These are phyloP conservation scores for Boletales sp. DNA, from an alignment of 768 basidiomycete genomes.

Conservation along the genomic window DNA sequence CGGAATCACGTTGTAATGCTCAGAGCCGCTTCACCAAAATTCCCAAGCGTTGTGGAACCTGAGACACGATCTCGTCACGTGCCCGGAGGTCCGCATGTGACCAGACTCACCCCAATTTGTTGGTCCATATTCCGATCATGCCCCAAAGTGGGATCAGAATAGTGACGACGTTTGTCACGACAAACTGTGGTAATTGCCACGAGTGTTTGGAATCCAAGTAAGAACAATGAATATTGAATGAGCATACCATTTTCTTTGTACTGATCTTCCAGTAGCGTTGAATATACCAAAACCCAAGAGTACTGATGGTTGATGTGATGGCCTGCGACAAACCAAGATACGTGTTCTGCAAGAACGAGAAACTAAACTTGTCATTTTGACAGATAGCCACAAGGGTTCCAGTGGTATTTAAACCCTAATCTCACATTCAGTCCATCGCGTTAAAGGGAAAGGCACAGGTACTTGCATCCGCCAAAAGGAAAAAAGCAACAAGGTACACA, in stretches of 20 bases:
- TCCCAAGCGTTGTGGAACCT: conserved; percentile 84
- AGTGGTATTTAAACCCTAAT: conserved; percentile 76
- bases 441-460: neutral
- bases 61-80: neutral
- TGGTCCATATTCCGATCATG: conserved; percentile 82
- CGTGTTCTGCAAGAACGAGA: conserved; percentile 79
- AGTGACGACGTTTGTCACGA: conserved; percentile 72
- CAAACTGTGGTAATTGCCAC: conserved; percentile 45
- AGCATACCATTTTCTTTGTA: conserved; percentile 74
- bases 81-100: neutral
- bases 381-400: conserved; percentile 71
- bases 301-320: conserved; percentile 67
- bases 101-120: conserved; percentile 57
- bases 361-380: conserved; percentile 76
- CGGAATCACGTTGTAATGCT: no score
- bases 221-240: neutral
- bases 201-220: neutral
- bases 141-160: conserved; percentile 83
- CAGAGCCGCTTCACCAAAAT: conserved; percentile 55
- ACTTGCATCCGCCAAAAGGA: conserved; percentile 73
- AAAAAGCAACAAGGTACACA: conserved; percentile 71
- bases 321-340: conserved; percentile 77
- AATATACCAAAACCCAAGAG: conserved; percentile 80
- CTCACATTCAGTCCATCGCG: no score
- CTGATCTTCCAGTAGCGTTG: conserved; percentile 74